phyloP scores from a whole-genome alignment of 176 grass and related monocot species.

The Juncus inflexus region DNA sequence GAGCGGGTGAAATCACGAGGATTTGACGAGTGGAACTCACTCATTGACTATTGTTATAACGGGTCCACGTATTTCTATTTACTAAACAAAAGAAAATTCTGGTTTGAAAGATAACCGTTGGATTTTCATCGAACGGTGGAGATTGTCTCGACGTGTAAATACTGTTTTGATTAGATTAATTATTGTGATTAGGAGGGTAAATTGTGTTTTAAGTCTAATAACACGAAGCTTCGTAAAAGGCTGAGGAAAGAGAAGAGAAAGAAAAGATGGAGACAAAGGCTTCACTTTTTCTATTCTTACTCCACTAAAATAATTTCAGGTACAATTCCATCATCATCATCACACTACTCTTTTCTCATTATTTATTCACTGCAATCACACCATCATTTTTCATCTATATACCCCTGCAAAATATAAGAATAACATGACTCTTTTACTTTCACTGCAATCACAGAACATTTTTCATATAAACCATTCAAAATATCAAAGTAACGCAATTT shows the following conservation, averaged over 20 bases:
- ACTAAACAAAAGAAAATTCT: background rate
- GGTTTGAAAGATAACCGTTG: constrained; percentile 15
- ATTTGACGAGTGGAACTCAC: constrained; percentile 15
- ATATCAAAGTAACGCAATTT: no score
- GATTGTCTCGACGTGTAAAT: background rate
- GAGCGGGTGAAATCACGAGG: constrained; percentile 25
- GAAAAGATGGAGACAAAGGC: background rate
- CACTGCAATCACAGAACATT: no score
- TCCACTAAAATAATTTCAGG: background rate
- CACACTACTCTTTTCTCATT: no score
- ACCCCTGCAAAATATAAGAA: no score
- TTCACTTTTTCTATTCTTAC: background rate
- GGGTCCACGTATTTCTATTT: background rate
- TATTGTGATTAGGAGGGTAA: background rate
- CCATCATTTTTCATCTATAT: no score
- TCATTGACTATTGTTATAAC: constrained; percentile 21
- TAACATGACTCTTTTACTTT: no score
- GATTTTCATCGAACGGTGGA: background rate
- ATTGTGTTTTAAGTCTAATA: background rate
- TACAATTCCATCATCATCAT: background rate
- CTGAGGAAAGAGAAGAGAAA: background rate
- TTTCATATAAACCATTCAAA: background rate
- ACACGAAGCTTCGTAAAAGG: constrained; percentile 13
- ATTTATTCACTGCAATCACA: no score
- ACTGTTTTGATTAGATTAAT: background rate